Evolutionary conservation across 208 protist genomes (phyloP).

Genomic region (Trypanosoma vivax): DNA sequence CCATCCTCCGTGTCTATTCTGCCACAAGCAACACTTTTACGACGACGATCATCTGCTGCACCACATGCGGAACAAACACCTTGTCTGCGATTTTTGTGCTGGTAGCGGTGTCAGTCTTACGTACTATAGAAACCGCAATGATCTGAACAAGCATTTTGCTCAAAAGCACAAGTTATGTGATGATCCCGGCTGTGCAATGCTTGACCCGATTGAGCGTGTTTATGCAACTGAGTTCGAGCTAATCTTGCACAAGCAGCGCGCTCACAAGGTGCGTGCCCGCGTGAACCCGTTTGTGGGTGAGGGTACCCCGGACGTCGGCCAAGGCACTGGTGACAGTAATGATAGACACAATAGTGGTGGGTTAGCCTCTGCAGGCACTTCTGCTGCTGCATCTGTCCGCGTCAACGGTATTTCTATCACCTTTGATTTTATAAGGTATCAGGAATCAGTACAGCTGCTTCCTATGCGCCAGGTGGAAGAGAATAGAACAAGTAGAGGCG

Average conservation of each 20-base stretch:
- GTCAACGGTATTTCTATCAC: conserved; percentile 66
- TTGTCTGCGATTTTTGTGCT: conserved; percentile 87
- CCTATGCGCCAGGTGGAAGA: conserved; percentile 20
- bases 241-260: conserved; percentile 68
- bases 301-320: no score
- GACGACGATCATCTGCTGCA: conserved; percentile 76
- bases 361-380: no score
- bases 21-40: conserved; percentile 52
- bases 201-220: conserved; percentile 79
- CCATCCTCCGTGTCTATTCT: conserved; percentile 82
- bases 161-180: conserved; percentile 77
- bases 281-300: conserved; percentile 12
- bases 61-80: conserved; percentile 87
- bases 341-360: no score
- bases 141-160: conserved; percentile 74
- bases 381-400: conserved; percentile 41
- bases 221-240: conserved; percentile 81
- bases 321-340: no score
- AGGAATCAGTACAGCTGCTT: conserved; percentile 56
- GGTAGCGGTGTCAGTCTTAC: conserved; percentile 74
- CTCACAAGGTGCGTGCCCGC: conserved; percentile 50
- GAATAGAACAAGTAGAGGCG: no score
- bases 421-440: conserved; percentile 65
- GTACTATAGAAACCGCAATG: conserved; percentile 71
- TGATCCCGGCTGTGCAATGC: conserved; percentile 61